A percentile compares a stretch with the other conserved stretches of the same genome.
These are phyloP conservation scores for Citrus trifoliata DNA, from an alignment of 345 rosid genomes.

Conservation along the genomic window DNA sequence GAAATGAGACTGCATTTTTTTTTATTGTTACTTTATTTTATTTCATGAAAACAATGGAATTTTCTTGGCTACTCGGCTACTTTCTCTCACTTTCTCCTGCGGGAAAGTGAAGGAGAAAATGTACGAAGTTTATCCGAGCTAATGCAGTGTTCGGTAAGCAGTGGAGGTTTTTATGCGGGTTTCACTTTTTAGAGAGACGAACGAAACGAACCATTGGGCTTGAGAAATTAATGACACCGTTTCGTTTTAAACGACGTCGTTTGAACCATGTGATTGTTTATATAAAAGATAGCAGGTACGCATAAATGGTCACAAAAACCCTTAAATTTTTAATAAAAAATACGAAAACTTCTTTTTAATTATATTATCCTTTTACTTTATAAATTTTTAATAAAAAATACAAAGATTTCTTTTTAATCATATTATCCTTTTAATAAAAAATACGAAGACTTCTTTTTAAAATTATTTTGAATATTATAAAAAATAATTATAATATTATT, in stretches of 20 bases:
- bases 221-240: neutral
- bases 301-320: fast-evolving
- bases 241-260: too few species aligned
- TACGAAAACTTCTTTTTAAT: too few species aligned
- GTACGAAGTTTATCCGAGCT: slow-evolving; percentile 6
- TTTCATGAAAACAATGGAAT: slow-evolving; percentile 11
- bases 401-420: fast-evolving
- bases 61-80: neutral
- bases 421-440: fast-evolving
- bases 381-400: too few species aligned
- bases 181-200: neutral
- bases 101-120: slow-evolving; percentile 18
- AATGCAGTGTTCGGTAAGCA: neutral
- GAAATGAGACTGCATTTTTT: slow-evolving; percentile 41
- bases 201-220: neutral
- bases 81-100: slow-evolving; percentile 14
- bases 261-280: too few species aligned
- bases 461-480: too few species aligned
- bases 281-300: too few species aligned
- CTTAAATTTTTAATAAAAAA: too few species aligned
- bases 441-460: too few species aligned
- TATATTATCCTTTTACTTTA: fast-evolving
- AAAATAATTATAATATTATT: too few species aligned
- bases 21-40: neutral
- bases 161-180: neutral